Evolutionary conservation across 2,329 filamentous ascomycete species (phyloP).

Genomic region (Ramichloridium luteum): DNA sequence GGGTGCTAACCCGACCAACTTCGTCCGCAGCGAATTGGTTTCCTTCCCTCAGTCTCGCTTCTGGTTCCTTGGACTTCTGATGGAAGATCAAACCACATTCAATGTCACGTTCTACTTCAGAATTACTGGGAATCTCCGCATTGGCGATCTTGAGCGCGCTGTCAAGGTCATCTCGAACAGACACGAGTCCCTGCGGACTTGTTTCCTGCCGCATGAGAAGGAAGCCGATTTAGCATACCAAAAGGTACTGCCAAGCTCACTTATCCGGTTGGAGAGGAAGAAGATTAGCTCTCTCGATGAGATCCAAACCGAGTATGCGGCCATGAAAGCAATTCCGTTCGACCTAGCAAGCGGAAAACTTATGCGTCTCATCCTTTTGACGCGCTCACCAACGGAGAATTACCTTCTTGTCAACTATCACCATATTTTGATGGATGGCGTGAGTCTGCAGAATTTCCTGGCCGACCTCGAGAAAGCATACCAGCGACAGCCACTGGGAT

Average conservation of each 20-base stretch:
- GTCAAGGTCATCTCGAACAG: neutral
- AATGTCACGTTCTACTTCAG: conserved; percentile 1
- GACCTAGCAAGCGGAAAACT: conserved; percentile 1
- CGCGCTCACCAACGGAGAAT: conserved; percentile 1
- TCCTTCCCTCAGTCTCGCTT: conserved; percentile 1
- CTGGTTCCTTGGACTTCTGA: conserved; percentile 1
- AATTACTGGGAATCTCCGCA: neutral
- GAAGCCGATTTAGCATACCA: conserved; percentile 1
- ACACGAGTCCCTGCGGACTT: conserved; percentile 2
- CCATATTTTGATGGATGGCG: conserved; percentile 26
- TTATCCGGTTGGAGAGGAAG: neutral
- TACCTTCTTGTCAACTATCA: conserved; percentile 21
- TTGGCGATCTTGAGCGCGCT: conserved; percentile 1
- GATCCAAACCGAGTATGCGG: neutral
- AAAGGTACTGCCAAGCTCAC: neutral
- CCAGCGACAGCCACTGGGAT: conserved; percentile 4
- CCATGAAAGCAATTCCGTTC: neutral
- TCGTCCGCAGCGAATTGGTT: neutral
- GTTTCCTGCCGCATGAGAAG: neutral
- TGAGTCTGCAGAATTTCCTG: conserved; percentile 18
- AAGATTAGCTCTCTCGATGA: neutral
- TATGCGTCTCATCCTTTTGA: neutral
- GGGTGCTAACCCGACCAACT: neutral
- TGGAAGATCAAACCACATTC: conserved; percentile 1
- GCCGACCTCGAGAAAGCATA: conserved; percentile 16